A percentile compares a stretch with the other conserved stretches of the same genome.
phyloP scores from a whole-genome alignment of 2,329 filamentous ascomycete genomes.

The Ceratocystis lukuohia region DNA sequence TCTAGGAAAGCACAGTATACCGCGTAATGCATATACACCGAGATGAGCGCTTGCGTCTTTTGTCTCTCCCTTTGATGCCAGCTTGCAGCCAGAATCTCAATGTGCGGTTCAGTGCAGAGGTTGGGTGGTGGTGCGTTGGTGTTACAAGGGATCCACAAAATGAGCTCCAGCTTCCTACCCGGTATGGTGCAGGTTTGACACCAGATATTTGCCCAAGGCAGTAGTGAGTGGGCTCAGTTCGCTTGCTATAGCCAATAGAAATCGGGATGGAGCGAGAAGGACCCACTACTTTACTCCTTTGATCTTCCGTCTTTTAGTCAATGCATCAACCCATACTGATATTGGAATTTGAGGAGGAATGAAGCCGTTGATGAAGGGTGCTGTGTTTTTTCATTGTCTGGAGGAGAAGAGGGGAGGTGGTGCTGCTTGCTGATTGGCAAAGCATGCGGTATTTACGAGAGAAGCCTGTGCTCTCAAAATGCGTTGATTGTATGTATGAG shows the following conservation, averaged over 20 bases:
- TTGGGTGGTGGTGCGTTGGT: background rate
- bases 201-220: background rate
- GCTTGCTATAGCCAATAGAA: constrained; percentile 19
- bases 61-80: background rate
- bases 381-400: background rate
- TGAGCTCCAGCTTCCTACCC: background rate
- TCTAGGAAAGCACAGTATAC: no score
- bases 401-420: background rate
- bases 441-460: background rate
- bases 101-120: background rate
- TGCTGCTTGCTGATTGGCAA: background rate
- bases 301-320: background rate
- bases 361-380: background rate
- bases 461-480: background rate
- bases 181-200: background rate
- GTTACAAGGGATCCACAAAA: background rate
- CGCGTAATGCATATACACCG: no score
- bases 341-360: background rate
- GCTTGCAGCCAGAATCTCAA: background rate
- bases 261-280: constrained; percentile 16
- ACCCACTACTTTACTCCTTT: background rate
- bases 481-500: background rate
- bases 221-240: constrained; percentile 12
- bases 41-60: background rate
- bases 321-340: background rate